These are phyloP conservation scores for Pelargonium nanum DNA, from an alignment of 345 rosid genomes.

Conservation along the genomic window DNA sequence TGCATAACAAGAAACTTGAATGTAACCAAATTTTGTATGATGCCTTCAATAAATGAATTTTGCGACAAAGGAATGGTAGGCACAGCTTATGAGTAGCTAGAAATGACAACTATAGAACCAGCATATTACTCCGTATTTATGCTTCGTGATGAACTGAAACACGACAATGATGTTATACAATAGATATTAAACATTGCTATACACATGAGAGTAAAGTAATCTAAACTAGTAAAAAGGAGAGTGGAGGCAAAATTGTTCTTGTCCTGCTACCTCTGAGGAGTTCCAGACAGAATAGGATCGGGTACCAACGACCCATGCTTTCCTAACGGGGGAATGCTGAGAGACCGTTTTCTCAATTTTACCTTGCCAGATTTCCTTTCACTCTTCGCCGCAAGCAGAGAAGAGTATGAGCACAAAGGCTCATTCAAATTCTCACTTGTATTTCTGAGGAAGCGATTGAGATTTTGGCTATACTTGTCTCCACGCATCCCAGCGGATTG, in stretches of 20 bases:
- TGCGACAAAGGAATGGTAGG: too few species aligned
- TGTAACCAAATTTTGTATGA: too few species aligned
- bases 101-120: too few species aligned
- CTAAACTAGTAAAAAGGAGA: background rate
- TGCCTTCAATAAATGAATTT: too few species aligned
- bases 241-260: background rate
- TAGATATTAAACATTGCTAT: background rate
- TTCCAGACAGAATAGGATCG: background rate
- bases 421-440: slow-evolving; percentile 35
- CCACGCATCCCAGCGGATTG: background rate
- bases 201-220: background rate
- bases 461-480: background rate
- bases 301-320: slow-evolving; percentile 33
- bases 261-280: background rate
- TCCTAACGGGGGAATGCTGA: slow-evolving; percentile 66
- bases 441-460: slow-evolving; percentile 17
- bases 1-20: too few species aligned
- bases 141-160: too few species aligned
- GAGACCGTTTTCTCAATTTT: slow-evolving; percentile 58
- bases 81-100: too few species aligned
- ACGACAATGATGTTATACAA: too few species aligned
- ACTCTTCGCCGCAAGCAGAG: slow-evolving; percentile 30
- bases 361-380: slow-evolving; percentile 26
- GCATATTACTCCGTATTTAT: too few species aligned
- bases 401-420: slow-evolving; percentile 37